Base-by-base conservation (phyloP, 495 filamentous ascomycete species). In the Schizothecium vesticola region DNA sequence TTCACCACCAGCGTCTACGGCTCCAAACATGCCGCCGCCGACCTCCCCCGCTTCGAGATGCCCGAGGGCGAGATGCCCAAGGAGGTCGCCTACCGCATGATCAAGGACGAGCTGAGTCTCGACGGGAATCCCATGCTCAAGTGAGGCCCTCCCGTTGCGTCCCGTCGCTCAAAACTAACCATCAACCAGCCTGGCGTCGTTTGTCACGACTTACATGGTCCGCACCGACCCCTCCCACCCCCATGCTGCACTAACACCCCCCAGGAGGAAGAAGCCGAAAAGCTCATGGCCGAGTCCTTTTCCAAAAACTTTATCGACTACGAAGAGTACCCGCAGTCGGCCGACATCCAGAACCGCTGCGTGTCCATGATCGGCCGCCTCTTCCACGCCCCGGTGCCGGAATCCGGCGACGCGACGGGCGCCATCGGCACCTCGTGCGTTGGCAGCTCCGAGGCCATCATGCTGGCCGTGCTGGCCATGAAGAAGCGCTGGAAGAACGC, bases 241-340 rank as follows among this genome's bases (percentile, higher is more conserved):
- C 23, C 28, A n/a, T 7, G 19, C 1, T 23, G 13, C 19, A 23
- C 23, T 68, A 22, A 73, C 64, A 16, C 56, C 33, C 21, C 29
- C 31, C 67, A 90, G 89, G 92, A 96, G 80, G 90, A 95, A 66
- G 92, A 96, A 80, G 92, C 89, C 24, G 92, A 96, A 80, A 89
- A 93, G 78, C 88, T 96, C 77, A 96, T 96, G 92, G 84, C 88
- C 77, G 92, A 96, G 69, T 86, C 88, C 72, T 89, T 96, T 75
- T 86, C 89, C 76, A 96, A 96, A 81, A 96, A 96, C 84, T 96
- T 96, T 85, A 92, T 91, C 81, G 91, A 93, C 77, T 96, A 95
- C 79, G 92, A 95, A 78, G 91, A 96, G 79, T 95, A 96, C 77
- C 92, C 92, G 2, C 91, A 93, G 77, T 88, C 86, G 16, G 92